phyloP scores from a whole-genome alignment of 108 stramenopile genomes.

The Asterionellopsis glacialis region DNA sequence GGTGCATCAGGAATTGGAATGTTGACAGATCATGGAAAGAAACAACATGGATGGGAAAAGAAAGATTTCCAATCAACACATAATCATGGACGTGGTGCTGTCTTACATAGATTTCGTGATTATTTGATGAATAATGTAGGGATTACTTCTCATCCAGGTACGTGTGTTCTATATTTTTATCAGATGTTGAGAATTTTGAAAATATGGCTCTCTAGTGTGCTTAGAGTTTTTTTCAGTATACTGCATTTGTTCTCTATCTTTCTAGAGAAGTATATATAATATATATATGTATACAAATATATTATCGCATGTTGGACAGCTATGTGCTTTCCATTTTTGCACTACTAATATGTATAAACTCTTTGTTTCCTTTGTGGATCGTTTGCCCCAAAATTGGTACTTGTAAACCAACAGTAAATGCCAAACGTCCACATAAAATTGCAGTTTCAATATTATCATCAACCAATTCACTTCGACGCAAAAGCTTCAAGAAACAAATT shows the following conservation, averaged over 20 bases:
- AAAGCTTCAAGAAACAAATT: conserved; percentile 35
- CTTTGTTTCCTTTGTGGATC: no score
- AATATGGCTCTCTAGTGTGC: no score
- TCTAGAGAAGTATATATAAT: no score
- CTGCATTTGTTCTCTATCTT: no score
- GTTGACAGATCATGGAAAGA: conserved; percentile 53
- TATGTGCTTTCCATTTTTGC: no score
- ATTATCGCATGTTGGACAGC: no score
- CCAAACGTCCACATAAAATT: conserved; percentile 28
- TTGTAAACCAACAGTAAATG: neutral
- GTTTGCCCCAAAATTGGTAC: no score
- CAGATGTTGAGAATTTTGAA: no score
- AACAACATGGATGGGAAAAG: conserved; percentile 53
- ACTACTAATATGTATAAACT: no score
- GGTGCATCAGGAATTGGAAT: conserved; percentile 50
- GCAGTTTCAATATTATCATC: conserved; percentile 44
- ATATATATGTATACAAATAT: no score
- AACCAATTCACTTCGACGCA: conserved; percentile 17
- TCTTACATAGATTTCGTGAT: conserved; percentile 48
- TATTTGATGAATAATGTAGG: conserved; percentile 50
- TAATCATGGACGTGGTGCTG: conserved; percentile 48
- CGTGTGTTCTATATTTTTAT: no score
- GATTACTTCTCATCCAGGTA: conserved; percentile 1
- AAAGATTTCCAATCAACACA: conserved; percentile 41
- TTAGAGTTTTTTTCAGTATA: no score